Conservation (phyloP, 2,329 filamentous ascomycete genomes). For the Parastagonospora avenae region DNA sequence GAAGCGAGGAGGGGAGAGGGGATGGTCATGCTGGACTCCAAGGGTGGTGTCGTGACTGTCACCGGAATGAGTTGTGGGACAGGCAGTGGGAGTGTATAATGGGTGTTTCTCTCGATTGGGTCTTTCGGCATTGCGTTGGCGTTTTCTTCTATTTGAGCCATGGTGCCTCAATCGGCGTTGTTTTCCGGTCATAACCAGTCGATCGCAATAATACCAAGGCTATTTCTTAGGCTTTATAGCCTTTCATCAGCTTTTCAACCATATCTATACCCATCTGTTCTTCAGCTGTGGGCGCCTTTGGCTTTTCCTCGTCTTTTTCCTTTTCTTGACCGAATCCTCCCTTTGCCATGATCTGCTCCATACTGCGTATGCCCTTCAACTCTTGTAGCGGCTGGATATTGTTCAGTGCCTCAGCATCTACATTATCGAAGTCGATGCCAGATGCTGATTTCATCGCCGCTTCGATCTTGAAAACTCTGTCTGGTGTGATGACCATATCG, state of each 20-base stretch:
- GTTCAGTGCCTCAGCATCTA: constrained; percentile 45
- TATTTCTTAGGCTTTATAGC: constrained; percentile 19
- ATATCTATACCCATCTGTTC: constrained; percentile 42
- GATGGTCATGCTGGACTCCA: constrained; percentile 9
- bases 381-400: constrained; percentile 47
- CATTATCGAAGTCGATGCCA: constrained; percentile 47
- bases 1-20: constrained; percentile 12
- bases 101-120: not conserved
- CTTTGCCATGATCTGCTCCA: constrained; percentile 40
- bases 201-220: not conserved
- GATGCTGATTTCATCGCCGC: constrained; percentile 40
- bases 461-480: constrained; percentile 33
- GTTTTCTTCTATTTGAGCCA: not conserved
- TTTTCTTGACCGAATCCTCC: constrained; percentile 15
- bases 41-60: constrained; percentile 15
- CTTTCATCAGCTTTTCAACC: constrained; percentile 40
- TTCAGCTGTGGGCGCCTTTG: constrained; percentile 20
- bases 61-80: constrained; percentile 16
- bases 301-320: constrained; percentile 8
- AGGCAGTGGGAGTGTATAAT: constrained; percentile 1
- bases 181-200: not conserved
- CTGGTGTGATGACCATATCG: constrained; percentile 49
- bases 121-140: constrained; percentile 8
- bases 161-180: not conserved
- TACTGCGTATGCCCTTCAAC: constrained; percentile 43